Base-by-base conservation (phyloP, 208 protist species). In the Crithidia bombi region DNA sequence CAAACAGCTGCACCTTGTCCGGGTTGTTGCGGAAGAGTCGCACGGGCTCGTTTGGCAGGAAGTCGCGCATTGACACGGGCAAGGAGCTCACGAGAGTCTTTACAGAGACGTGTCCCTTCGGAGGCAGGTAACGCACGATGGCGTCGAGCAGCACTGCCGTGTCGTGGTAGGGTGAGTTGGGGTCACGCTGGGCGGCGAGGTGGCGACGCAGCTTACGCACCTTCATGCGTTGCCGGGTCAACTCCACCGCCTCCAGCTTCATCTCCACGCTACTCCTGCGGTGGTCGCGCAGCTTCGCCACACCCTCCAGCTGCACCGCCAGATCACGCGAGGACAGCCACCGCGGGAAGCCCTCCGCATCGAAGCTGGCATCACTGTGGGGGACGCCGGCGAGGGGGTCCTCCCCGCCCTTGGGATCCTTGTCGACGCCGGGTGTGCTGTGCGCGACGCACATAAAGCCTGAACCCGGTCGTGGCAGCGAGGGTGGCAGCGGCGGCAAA, bases 1-100 rank as follows among this genome's bases (percentile, higher is more conserved):
- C 87, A 63, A 92, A 92, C 19, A 92, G n/a, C 36, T 68, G 65
- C 46, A 90, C 73, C 62, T 85, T 86, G 46, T 78, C 54, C 1
- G 75, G 74, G 30, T 64, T 65, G 26, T 73, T 73, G 32, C 52
- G 56, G 62, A 86, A 85, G 4, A 91, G 44, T 44, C 69, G 17
- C 43, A 77, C 26, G 14, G 70, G 66, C 30, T 74, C 72, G 28
- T 67, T 43, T 0, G 86, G 86, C 32, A 91, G 47, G 41, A 88
- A 86, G 41, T 88, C 82, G 1, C 65, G 26, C 35, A 91, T 52
- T 1, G 63, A 43, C 28, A 49, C 56, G 21, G 82, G 86, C 41
- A 91, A 65, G 1, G 73, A 36, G 14, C 55, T 62, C 3, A 88
- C 49, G 1, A 85, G 66, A 61, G 70, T 75, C 23, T 67, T 71